A percentile compares a stretch with the other conserved stretches of the same genome.
Conservation (phyloP, 129 eudicot species). For the Saussurea involucrata region DNA sequence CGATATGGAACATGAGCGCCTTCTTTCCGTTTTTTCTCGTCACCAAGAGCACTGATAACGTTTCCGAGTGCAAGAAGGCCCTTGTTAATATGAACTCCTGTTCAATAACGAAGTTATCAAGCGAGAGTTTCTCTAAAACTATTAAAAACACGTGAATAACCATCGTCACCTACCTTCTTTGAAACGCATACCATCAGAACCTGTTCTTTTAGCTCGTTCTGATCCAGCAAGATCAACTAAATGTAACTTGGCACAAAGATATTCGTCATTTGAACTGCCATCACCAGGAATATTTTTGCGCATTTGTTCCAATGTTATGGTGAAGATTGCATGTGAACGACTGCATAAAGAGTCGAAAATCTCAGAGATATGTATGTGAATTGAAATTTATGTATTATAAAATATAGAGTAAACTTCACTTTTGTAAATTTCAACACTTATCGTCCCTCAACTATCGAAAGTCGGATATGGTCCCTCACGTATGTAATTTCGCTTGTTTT, state of each 20-base stretch:
- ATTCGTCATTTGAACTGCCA: conserved; percentile 60
- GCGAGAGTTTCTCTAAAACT: not conserved
- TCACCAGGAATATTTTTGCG: conserved; percentile 44
- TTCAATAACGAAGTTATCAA: conserved; percentile 3
- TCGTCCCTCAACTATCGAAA: too few species aligned
- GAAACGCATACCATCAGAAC: conserved; percentile 98
- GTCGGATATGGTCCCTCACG: too few species aligned
- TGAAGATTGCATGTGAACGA: conserved; percentile 99
- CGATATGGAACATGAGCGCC: conserved; percentile 96
- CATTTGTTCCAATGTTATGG: conserved; percentile 97
- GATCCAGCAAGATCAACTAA: conserved; percentile 99
- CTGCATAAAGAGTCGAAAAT: conserved; percentile 36
- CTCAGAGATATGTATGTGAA: not conserved
- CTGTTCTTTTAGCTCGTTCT: conserved; percentile 96
- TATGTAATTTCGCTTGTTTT: too few species aligned
- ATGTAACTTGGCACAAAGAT: conserved; percentile 95
- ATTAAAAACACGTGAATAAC: not conserved
- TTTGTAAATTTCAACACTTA: too few species aligned
- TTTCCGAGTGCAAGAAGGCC: conserved; percentile 99
- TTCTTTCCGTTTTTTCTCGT: conserved; percentile 95
- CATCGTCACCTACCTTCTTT: conserved; percentile 71
- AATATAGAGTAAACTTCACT: too few species aligned
- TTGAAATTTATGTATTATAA: not conserved
- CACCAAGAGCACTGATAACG: conserved; percentile 99
- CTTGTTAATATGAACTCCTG: conserved; percentile 99